Evolutionary conservation across 1,139 yeast genomes (phyloP), one percentile per base, ranked within the genome.

Genomic region (Hyphopichia wangnamkhiaoensis): DNA sequence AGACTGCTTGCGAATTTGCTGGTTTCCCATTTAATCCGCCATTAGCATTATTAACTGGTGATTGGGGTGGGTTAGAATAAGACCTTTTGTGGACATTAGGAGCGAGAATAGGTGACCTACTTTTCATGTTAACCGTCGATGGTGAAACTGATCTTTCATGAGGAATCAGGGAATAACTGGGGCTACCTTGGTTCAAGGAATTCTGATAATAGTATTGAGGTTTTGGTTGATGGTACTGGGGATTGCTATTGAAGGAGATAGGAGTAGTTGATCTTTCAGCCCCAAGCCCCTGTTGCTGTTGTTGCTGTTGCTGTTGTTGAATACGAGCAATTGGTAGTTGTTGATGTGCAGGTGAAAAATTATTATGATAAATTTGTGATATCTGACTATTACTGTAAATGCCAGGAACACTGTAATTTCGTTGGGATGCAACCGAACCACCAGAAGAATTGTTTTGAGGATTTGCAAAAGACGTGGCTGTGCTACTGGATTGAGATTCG

Each of bases 141-240:
- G 71, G 70, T 0, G 74, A 68, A 4, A 63, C 50, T 2, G 74
- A 68, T 25, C 61, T 43, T 17, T 65, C 70, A 35, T 64, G 61
- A 36, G 49, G 50, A 3, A 41, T 24, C 5, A 29, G 37, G 30
- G 33, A 35, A 19, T 25, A 30, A 24, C 35, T 35, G 12, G 43
- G 38, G 20, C 34, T 30, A 23, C 29, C 21, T 30, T 35, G 37
- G 17, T 17, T 40, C 30, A 43, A 21, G 18, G 51, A 40, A 31
- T 40, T 40, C n/a, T 39, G 43, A 28, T 39, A 44, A 13, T 45
- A 39, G 34, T 56, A 53, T 37, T 58, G 64, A 1, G 65, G 66
- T 38, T 60, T 59, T 8, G 63, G 65, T 31, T 58, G 62, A 40
- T 52, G 52, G 31, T 54, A 58, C 7, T 44, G 46, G 23, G 39